phyloP scores from a whole-genome alignment of 805 yeast genomes.

The Ogataea methylovora region DNA sequence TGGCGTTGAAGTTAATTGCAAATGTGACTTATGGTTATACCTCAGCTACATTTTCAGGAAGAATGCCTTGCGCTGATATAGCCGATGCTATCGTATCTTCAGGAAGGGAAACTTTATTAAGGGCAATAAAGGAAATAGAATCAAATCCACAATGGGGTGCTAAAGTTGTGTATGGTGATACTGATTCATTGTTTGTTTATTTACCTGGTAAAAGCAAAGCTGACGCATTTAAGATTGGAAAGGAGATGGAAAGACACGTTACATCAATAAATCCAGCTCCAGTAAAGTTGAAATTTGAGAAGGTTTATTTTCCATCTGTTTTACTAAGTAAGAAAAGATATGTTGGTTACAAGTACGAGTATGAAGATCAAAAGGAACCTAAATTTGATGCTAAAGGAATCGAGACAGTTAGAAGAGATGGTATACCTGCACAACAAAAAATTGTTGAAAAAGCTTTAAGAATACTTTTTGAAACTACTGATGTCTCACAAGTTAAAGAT shows the following conservation, averaged over 20 bases:
- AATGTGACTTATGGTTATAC: conserved; percentile 96
- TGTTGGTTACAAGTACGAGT: conserved; percentile 78
- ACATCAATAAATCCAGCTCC: conserved; percentile 74
- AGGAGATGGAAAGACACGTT: conserved; percentile 55
- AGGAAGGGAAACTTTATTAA: conserved; percentile 76
- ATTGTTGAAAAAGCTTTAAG: conserved; percentile 66
- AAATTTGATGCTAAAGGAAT: conserved; percentile 93
- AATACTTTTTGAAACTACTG: conserved; percentile 62
- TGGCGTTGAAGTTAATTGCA: conserved; percentile 84
- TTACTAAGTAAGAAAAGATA: conserved; percentile 83
- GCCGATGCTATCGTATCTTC: conserved; percentile 93
- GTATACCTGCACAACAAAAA: conserved; percentile 85
- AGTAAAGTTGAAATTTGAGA: conserved; percentile 77
- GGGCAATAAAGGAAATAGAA: conserved; percentile 66
- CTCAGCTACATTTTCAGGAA: conserved; percentile 89
- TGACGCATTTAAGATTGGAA: conserved; percentile 75
- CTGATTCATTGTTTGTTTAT: conserved; percentile 88
- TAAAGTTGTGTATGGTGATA: conserved; percentile 92
- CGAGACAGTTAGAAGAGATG: conserved; percentile 91
- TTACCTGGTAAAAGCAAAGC: conserved; percentile 72
- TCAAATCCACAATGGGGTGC: conserved; percentile 63
- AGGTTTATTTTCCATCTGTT: conserved; percentile 84
- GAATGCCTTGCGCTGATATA: conserved; percentile 95
- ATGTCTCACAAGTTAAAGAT: conserved; percentile 60
- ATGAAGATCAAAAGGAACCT: conserved; percentile 45